phyloP scores from a whole-genome alignment of 1,284 basidiomycete genomes.

The Quambalaria eucalypti region DNA sequence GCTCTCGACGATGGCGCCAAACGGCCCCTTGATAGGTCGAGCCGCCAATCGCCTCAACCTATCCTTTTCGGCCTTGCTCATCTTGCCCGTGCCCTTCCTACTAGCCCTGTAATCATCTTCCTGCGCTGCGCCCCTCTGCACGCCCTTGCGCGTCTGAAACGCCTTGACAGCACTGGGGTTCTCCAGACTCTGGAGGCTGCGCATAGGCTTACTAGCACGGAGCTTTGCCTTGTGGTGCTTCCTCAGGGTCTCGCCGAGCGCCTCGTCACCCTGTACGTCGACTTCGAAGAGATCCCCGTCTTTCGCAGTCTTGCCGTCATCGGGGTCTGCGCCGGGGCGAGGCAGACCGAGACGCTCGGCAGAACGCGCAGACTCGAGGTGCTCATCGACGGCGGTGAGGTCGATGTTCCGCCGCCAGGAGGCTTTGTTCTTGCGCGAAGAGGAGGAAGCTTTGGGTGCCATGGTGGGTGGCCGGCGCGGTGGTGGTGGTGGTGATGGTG shows the following conservation, averaged over 20 bases:
- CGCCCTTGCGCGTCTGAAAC: not conserved
- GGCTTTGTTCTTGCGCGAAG: constrained; percentile 71
- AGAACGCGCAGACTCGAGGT: constrained; percentile 5
- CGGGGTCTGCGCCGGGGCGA: not conserved
- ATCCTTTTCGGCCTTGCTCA: constrained; percentile 9
- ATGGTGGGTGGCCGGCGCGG: too few relatives aligned
- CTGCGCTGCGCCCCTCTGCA: not conserved
- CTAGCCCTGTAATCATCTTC: not conserved
- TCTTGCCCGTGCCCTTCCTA: constrained; percentile 1
- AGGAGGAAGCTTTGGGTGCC: not conserved
- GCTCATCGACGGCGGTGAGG: constrained; percentile 3
- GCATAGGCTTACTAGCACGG: constrained; percentile 4
- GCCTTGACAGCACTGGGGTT: constrained; percentile 4
- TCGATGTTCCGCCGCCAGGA: constrained; percentile 72
- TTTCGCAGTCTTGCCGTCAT: too few relatives aligned
- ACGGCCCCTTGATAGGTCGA: constrained; percentile 4
- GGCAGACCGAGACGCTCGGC: constrained; percentile 2
- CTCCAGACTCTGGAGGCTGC: constrained; percentile 6
- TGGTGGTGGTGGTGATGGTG: too few relatives aligned
- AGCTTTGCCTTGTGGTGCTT: not conserved
- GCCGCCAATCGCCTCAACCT: constrained; percentile 5
- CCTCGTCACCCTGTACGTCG: constrained; percentile 8
- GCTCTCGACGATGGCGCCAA: constrained; percentile 8
- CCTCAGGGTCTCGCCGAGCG: not conserved
- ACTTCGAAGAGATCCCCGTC: constrained; percentile 9